Conservation (phyloP, 2,329 filamentous ascomycete species). For the Apiospora malaysiana region DNA sequence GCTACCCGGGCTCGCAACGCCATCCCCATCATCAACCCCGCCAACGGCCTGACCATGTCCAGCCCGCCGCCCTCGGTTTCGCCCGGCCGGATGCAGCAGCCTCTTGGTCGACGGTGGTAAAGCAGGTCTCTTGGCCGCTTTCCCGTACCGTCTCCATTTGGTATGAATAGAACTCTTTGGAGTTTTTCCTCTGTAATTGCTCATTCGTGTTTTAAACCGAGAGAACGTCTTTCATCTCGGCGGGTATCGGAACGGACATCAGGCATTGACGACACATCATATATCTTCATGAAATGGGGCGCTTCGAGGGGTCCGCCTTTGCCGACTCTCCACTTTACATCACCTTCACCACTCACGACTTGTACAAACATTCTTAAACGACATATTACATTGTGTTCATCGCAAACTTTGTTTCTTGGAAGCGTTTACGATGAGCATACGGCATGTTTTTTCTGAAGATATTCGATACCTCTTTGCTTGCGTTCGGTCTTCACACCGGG, state of each 20-base stretch:
- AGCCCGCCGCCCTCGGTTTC: conserved; percentile 81
- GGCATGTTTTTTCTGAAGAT: conserved; percentile 47
- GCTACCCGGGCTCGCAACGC: conserved; percentile 91
- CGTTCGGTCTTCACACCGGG: conserved; percentile 37
- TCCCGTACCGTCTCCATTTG: conserved; percentile 45
- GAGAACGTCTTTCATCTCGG: background rate
- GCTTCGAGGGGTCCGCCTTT: conserved; percentile 32
- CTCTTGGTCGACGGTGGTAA: conserved; percentile 63
- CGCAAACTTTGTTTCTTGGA: conserved; percentile 32
- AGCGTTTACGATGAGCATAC: conserved; percentile 44
- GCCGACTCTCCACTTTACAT: conserved; percentile 38
- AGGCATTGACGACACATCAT: conserved; percentile 48
- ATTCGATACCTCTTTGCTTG: conserved; percentile 54
- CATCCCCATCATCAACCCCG: conserved; percentile 97
- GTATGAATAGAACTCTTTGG: conserved; percentile 26
- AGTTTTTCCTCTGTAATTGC: conserved; percentile 33
- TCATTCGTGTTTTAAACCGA: conserved; percentile 39
- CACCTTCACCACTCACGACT: conserved; percentile 43
- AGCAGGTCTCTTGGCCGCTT: conserved; percentile 38
- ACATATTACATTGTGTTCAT: conserved; percentile 47
- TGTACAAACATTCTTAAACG: conserved; percentile 58
- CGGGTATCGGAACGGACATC: conserved; percentile 31
- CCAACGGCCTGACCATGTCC: conserved; percentile 84
- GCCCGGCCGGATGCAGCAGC: conserved; percentile 65
- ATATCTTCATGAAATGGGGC: conserved; percentile 38